A percentile compares a stretch with the other conserved stretches of the same genome.
These are phyloP conservation scores for Agrocybe pediades DNA, from an alignment of 768 basidiomycete genomes.

Conservation along the genomic window DNA sequence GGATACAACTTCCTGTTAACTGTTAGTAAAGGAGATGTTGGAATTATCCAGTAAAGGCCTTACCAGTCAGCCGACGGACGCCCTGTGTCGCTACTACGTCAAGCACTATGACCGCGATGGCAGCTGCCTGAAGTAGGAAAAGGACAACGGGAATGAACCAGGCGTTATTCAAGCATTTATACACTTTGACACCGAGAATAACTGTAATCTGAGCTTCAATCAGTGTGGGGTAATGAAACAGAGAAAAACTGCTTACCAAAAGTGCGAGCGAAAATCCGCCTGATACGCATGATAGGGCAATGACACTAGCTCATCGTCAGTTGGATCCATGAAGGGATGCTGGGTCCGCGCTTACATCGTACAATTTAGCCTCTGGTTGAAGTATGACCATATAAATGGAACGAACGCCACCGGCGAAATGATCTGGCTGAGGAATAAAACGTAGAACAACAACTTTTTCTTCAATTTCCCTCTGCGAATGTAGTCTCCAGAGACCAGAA, in stretches of 20 bases:
- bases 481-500: slow-evolving; percentile 50
- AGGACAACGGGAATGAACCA: slow-evolving; percentile 50
- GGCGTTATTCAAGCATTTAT: slow-evolving; percentile 64
- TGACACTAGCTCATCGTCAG: slow-evolving; percentile 29
- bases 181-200: slow-evolving; percentile 66
- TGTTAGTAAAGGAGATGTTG: slow-evolving; percentile 1
- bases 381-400: slow-evolving; percentile 48
- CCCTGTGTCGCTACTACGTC: slow-evolving; percentile 41
- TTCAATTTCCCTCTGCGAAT: slow-evolving; percentile 56
- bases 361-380: slow-evolving; percentile 43
- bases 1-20: slow-evolving; percentile 49
- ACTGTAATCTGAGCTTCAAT: slow-evolving; percentile 49
- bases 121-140: slow-evolving; percentile 41
- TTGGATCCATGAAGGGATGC: background rate
- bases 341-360: slow-evolving; percentile 39
- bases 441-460: slow-evolving; percentile 59
- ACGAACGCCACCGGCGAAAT: slow-evolving; percentile 47
- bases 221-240: background rate
- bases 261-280: slow-evolving; percentile 40
- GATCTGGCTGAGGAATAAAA: slow-evolving; percentile 56
- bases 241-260: slow-evolving; percentile 29
- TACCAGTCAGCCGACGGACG: slow-evolving; percentile 51
- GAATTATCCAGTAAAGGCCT: background rate
- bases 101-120: slow-evolving; percentile 40
- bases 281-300: slow-evolving; percentile 36